Base-by-base conservation (phyloP, 495 filamentous ascomycete genomes). In the Aspergillus sclerotioniger region DNA sequence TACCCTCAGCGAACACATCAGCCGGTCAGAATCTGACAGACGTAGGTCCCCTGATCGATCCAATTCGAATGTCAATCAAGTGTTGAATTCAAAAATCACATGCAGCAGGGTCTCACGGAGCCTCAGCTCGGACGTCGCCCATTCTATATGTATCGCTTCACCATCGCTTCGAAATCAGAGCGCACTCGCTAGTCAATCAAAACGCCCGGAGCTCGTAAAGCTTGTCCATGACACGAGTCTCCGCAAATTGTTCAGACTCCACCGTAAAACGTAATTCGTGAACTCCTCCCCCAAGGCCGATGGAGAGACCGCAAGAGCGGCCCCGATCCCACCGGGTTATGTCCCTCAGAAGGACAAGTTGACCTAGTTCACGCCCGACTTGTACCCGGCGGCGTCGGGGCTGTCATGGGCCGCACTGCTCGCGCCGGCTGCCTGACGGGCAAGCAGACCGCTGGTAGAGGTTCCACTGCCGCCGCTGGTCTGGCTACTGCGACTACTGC, bases 401-500 rank as follows among this genome's bases (percentile, higher is more conserved):
- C 1, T 13, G n/a, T 32, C 13, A 32, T 28, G 44, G 16, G 29
- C 44, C 28, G 31, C 29, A 48, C 13, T 45, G 17, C 64, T 57
- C 9, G 56, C 49, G 32, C 64, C 62, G n/a, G 62, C 59, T 16
- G 67, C 62, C 25, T 63, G 62, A 13, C 59, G 45, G 35, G 65
- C 48, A 13, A 69, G 43, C 3, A 56, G 19, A 47, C 62, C 58
- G 35, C 61, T 63, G 33, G 52, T 56, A 4, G 67, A 71, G 29
- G 21, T 16, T 44, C 63, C 60, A 48, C 69, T 75, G 25, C 65
- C 52, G 47, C 68, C 65, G 45, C 76, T 76, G 56, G 57, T 57
- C 41, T 64, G 65, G 50, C 72, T 73, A 46, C 67, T 71, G 49
- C 66, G 59, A 46, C 75, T 75, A 53, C 72, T 72, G 45, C 67